A percentile compares a stretch with the other conserved stretches of the same genome.
Conservation (phyloP, 2,329 filamentous ascomycete genomes). For the Aspergillus tamarii region DNA sequence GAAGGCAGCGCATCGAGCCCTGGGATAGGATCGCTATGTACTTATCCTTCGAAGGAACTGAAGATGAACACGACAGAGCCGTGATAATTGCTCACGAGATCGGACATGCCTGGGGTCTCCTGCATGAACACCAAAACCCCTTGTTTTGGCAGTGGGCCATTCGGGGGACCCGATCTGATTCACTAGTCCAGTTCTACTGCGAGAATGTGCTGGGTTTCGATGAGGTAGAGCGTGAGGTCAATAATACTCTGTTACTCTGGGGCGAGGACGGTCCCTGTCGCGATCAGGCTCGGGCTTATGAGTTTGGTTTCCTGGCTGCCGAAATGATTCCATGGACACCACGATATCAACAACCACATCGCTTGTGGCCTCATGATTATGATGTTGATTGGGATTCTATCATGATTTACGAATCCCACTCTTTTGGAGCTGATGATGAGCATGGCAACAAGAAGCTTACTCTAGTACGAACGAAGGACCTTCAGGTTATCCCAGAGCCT, state of each 20-base stretch:
- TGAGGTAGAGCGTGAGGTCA: background rate
- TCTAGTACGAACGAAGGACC: background rate
- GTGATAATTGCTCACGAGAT: slow-evolving; percentile 12
- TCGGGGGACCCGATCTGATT: background rate
- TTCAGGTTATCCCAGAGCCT: background rate
- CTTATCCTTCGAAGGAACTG: background rate
- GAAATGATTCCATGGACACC: background rate
- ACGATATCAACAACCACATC: background rate
- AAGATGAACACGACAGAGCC: background rate
- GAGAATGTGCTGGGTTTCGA: slow-evolving; percentile 2
- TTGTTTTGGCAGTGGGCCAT: background rate
- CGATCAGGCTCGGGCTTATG: background rate
- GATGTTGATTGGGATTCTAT: slow-evolving; percentile 15
- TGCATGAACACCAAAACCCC: slow-evolving; percentile 16
- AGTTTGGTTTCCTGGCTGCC: background rate
- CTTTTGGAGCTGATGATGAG: background rate
- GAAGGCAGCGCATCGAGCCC: too few relatives aligned
- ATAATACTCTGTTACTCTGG: background rate
- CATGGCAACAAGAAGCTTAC: background rate
- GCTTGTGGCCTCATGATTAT: background rate
- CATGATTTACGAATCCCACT: slow-evolving; percentile 9
- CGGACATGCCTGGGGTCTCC: slow-evolving; percentile 16
- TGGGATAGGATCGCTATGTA: background rate
- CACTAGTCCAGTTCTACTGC: slow-evolving; percentile 7
- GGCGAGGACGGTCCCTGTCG: slow-evolving; percentile 1